Base-by-base conservation (phyloP, 495 filamentous ascomycete genomes). In the Oleoguttula mirabilis region DNA sequence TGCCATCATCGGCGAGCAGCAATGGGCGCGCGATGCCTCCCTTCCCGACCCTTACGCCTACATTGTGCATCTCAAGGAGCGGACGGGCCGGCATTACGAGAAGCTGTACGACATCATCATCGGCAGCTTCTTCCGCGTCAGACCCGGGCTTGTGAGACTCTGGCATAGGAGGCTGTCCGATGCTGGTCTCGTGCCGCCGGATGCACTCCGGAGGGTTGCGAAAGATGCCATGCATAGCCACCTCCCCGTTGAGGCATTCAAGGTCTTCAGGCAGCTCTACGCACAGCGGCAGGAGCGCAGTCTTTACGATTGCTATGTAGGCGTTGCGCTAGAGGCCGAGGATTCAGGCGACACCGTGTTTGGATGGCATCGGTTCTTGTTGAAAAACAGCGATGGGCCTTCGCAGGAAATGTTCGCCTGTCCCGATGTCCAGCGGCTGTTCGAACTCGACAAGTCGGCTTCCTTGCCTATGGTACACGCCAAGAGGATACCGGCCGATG, bases 251-350 rank as follows among this genome's bases (percentile, higher is more conserved):
- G 40, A 19, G n/a, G 46, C 54, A 7, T 54, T 76, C 38, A 52
- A 52, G 45, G 61, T 36, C 36, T 81, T 60, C 67, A 76, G 60
- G 44, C 54, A 35, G n/a, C 70, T 66, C 58, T 75, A 64, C 39
- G 33, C 40, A 20, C 31, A 38, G 4, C 53, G 49, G 61, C 52
- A 57, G 23, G 51, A 71, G 53, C 71, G 69, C 38, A 58, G 66
- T 21, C 58, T 84, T 2, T 88, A 88, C 53, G 71, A 73, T 21
- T 60, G 57, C 3, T 51, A 80, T 17, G 68, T 92, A 10, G 66
- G 72, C 5, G 59, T 58, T n/a, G 59, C 85, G 1, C 68, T 72
- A 44, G 48, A 60, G 4, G 45, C 64, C 12, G 71, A 71, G 3
- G 54, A 65, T 24, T 67, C 65, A 15, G 52, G 64, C 2, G 44